phyloP scores from a whole-genome alignment of 768 basidiomycete genomes.

The Chalciporus piperatus region DNA sequence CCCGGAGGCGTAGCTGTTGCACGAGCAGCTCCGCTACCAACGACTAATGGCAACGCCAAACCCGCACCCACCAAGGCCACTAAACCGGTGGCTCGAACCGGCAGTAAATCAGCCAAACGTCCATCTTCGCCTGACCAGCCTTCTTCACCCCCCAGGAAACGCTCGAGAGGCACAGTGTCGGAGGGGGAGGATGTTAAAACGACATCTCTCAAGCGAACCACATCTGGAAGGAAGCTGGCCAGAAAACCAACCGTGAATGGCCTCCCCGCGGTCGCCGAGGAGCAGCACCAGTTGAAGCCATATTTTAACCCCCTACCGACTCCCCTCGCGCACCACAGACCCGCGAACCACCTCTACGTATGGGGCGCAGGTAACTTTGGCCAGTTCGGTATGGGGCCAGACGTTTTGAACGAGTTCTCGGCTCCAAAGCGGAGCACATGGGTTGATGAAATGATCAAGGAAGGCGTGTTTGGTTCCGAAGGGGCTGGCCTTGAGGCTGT shows the following conservation, averaged over 20 bases:
- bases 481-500: conserved; percentile 81
- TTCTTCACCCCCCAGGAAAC: conserved; percentile 49
- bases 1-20: conserved; percentile 28
- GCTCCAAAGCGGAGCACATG: conserved; percentile 76
- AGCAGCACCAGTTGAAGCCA: conserved; percentile 44
- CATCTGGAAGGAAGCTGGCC: conserved; percentile 25
- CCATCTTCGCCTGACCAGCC: conserved; percentile 46
- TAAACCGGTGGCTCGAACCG: conserved; percentile 25
- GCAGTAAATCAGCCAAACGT: conserved; percentile 41
- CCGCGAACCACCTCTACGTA: conserved; percentile 71
- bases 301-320: conserved; percentile 67
- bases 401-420: conserved; percentile 63
- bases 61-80: conserved; percentile 35
- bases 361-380: conserved; percentile 96
- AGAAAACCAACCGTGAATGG: conserved; percentile 32
- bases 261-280: conserved; percentile 29
- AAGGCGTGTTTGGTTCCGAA: conserved; percentile 66
- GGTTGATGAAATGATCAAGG: conserved; percentile 72
- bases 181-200: conserved; percentile 40
- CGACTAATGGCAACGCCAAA: conserved; percentile 28
- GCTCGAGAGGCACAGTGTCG: conserved; percentile 38
- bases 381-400: conserved; percentile 89
- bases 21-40: conserved; percentile 30
- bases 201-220: conserved; percentile 23
- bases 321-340: conserved; percentile 54